Evolutionary conservation across 257 asterid species (phyloP).

Genomic region (Solanum peruvianum): DNA sequence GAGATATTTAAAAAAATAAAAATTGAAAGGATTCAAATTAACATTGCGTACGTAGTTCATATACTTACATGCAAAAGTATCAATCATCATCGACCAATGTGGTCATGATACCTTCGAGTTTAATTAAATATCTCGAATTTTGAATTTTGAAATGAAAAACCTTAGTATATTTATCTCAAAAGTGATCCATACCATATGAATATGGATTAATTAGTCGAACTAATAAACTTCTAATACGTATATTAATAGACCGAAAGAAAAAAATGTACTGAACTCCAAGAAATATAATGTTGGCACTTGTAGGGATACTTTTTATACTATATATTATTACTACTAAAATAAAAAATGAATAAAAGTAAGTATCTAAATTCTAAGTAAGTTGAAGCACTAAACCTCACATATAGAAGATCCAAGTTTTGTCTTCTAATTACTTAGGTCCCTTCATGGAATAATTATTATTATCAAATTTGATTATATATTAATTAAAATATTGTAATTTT

Average conservation of each 20-base stretch:
- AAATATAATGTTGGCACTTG: not conserved
- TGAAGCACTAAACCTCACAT: not conserved
- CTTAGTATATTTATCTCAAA: not conserved
- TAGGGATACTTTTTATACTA: not conserved
- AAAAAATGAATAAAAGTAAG: not conserved
- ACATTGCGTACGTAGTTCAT: not conserved
- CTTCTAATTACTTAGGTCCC: not conserved
- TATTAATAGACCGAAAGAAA: not conserved
- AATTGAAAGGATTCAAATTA: not conserved
- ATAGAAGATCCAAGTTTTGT: not conserved
- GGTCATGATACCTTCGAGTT: not conserved
- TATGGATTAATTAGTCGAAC: not conserved
- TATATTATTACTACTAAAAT: not conserved
- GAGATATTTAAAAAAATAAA: too few relatives aligned
- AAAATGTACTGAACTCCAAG: not conserved
- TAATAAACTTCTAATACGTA: not conserved
- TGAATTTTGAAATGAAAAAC: not conserved
- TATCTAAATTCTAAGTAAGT: not conserved
- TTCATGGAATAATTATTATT: not conserved
- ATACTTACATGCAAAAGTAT: not conserved
- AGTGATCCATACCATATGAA: fast-evolving
- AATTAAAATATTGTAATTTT: not conserved
- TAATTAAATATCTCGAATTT: not conserved
- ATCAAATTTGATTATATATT: not conserved
- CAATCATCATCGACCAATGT: not conserved